A percentile compares a stretch with the other conserved stretches of the same genome.
Evolutionary conservation across 2,329 filamentous ascomycete species (phyloP).

Genomic region (Beauveria sp.): DNA sequence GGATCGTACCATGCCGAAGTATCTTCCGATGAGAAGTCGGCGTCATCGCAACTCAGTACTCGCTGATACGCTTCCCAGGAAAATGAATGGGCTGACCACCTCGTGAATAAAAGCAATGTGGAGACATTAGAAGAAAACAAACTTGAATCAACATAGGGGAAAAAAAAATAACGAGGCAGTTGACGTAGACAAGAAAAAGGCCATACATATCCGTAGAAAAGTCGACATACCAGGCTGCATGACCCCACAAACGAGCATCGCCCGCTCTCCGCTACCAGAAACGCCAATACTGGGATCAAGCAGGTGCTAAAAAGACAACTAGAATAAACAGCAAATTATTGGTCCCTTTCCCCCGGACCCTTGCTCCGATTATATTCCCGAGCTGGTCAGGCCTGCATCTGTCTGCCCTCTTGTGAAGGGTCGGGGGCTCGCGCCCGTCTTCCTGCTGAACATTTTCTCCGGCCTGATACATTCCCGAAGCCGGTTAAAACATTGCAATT

Average conservation of each 20-base stretch:
- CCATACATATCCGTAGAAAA: too few species aligned
- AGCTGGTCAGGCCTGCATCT: not conserved
- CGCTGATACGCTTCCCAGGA: not conserved
- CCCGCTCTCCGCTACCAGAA: not conserved
- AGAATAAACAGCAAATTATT: not conserved
- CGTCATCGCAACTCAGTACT: not conserved
- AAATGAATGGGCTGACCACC: too few species aligned
- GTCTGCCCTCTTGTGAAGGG: not conserved
- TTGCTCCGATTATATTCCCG: slow-evolving; percentile 6
- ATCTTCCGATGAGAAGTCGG: not conserved
- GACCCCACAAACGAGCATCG: slow-evolving; percentile 1
- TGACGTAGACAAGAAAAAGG: too few species aligned
- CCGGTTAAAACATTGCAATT: not conserved
- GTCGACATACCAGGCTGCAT: not conserved
- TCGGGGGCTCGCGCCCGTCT: not conserved
- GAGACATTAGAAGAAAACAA: too few species aligned
- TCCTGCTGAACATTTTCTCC: not conserved
- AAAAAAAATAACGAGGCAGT: too few species aligned
- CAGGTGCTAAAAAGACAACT: not conserved
- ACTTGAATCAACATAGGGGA: too few species aligned
- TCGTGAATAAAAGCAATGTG: too few species aligned
- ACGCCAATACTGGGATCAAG: not conserved
- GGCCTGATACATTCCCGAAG: not conserved
- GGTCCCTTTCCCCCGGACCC: not conserved
- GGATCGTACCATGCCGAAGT: not conserved